phyloP scores from a whole-genome alignment of 495 filamentous ascomycete genomes.

The Neurospora pannonica region DNA sequence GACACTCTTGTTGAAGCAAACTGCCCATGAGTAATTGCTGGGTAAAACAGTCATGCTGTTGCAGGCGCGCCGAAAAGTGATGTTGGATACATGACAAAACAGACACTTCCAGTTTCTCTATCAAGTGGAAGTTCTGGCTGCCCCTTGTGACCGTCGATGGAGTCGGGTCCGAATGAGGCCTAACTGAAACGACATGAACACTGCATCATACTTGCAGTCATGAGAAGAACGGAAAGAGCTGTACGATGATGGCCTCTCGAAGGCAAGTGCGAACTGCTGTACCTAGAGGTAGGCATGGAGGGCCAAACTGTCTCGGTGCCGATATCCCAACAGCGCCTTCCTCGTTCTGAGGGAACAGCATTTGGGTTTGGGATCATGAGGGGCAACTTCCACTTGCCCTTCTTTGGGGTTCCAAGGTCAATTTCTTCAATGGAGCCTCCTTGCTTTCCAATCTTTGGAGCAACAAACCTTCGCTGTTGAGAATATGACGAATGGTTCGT shows the following conservation, averaged over 20 bases:
- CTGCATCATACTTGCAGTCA: background rate
- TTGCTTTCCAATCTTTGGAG: background rate
- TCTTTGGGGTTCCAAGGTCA: background rate
- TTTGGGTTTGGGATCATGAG: background rate
- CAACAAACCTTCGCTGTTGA: background rate
- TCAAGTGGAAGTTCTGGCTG: background rate
- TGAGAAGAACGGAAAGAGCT: background rate
- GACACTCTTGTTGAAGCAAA: background rate
- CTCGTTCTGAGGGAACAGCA: background rate
- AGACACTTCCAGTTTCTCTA: background rate
- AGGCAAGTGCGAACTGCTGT: background rate
- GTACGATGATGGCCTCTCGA: background rate
- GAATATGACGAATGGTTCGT: background rate
- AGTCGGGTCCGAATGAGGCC: background rate
- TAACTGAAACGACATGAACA: background rate
- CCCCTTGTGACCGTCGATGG: background rate
- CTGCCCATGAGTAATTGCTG: background rate
- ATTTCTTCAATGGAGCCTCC: background rate
- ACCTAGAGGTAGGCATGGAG: background rate
- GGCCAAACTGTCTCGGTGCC: background rate
- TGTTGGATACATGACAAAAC: background rate
- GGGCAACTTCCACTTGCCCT: background rate
- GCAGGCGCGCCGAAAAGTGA: background rate
- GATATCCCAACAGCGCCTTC: background rate
- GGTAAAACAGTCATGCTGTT: background rate